Evolutionary conservation across 352 stramenopile genomes (phyloP).

Genomic region (Pythium oligandrum): DNA sequence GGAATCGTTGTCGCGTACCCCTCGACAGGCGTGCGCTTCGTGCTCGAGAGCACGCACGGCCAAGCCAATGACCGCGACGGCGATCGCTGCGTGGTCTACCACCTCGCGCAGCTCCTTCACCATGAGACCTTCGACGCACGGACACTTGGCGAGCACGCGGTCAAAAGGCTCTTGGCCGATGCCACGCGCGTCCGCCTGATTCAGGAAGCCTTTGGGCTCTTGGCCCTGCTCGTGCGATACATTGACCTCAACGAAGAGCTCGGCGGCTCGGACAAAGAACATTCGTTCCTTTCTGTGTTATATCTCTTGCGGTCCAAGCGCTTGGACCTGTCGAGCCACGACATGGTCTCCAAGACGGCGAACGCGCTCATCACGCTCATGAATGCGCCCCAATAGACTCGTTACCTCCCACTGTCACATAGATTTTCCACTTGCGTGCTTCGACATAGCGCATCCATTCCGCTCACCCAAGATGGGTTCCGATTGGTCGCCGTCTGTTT

Average conservation of each 20-base stretch:
- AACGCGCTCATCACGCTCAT: constrained; percentile 31
- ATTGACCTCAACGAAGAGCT: constrained; percentile 59
- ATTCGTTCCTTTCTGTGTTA: constrained; percentile 53
- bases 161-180: constrained; percentile 27
- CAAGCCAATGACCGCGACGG: constrained; percentile 38
- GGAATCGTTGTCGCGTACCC: constrained; percentile 51
- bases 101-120: constrained; percentile 53
- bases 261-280: constrained; percentile 41
- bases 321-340: constrained; percentile 31
- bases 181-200: constrained; percentile 31
- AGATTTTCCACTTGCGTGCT: too few species aligned
- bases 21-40: constrained; percentile 55
- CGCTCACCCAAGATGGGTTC: too few species aligned
- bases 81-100: constrained; percentile 56
- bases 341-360: constrained; percentile 47
- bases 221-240: constrained; percentile 56
- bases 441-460: too few species aligned
- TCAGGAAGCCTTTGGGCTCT: constrained; percentile 50
- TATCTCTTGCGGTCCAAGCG: constrained; percentile 34
- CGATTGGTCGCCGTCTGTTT: too few species aligned
- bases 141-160: constrained; percentile 22
- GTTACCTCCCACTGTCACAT: neutral
- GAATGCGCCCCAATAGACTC: constrained; percentile 5
- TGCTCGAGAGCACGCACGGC: constrained; percentile 64
- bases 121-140: constrained; percentile 53